Conservation (phyloP, 1,284 basidiomycete species). For the Rugiboletus extremiorientalis region DNA sequence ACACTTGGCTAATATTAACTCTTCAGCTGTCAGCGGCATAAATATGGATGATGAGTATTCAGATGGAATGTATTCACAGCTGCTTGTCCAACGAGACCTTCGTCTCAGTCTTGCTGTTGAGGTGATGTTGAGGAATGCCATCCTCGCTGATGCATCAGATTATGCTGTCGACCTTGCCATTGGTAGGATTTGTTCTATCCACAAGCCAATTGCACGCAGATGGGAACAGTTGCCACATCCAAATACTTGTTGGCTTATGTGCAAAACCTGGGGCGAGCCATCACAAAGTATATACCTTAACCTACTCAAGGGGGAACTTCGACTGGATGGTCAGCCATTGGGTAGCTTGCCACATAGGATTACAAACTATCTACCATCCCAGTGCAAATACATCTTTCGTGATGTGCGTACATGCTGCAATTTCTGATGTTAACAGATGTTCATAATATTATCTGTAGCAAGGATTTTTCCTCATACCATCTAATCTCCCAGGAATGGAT, state of each 20-base stretch:
- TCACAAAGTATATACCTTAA: conserved; percentile 39
- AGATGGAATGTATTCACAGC: too few species aligned
- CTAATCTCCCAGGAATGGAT: conserved; percentile 36
- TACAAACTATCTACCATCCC: conserved; percentile 33
- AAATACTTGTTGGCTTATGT: neutral
- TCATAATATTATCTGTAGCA: conserved; percentile 24
- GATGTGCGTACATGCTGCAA: conserved; percentile 20
- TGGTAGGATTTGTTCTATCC: conserved; percentile 32
- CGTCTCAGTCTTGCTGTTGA: conserved; percentile 31
- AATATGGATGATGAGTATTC: too few species aligned
- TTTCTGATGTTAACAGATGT: neutral
- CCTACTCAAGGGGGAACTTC: conserved; percentile 40
- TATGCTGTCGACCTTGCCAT: conserved; percentile 37
- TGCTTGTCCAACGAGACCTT: conserved; percentile 24
- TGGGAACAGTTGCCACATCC: neutral
- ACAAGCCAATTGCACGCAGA: neutral
- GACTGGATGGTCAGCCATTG: conserved; percentile 43
- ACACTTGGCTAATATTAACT: too few species aligned
- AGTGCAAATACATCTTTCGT: conserved; percentile 33
- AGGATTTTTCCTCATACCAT: conserved; percentile 39
- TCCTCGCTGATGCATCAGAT: neutral
- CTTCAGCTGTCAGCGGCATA: too few species aligned
- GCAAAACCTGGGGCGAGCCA: neutral
- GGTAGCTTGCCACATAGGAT: conserved; percentile 40
- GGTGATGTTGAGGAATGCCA: conserved; percentile 5